A percentile compares a stretch with the other conserved stretches of the same genome.
These are phyloP conservation scores for Pseudevernia furfuracea DNA, from an alignment of 495 filamentous ascomycete genomes.

Conservation along the genomic window DNA sequence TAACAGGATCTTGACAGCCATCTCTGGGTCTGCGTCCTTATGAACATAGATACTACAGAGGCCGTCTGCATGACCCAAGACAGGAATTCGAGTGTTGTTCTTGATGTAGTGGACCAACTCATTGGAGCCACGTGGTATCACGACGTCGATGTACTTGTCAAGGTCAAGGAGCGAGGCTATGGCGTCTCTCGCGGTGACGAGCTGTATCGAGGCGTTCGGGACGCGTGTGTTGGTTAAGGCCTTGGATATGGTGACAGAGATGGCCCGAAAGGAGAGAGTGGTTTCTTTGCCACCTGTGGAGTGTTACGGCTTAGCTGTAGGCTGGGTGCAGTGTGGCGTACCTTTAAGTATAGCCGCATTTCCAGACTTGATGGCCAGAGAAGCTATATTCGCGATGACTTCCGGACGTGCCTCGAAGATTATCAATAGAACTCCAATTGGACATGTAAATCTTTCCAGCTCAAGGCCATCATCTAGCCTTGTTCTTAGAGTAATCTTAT, in stretches of 20 bases:
- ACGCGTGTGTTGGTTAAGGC: slow-evolving; percentile 72
- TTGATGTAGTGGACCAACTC: slow-evolving; percentile 89
- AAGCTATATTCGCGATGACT: slow-evolving; percentile 97
- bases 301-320: background rate
- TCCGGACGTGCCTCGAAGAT: slow-evolving; percentile 98
- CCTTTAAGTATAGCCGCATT: slow-evolving; percentile 97
- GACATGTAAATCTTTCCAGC: slow-evolving; percentile 80
- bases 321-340: slow-evolving; percentile 5
- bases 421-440: slow-evolving; percentile 91
- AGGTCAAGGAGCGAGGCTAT: slow-evolving; percentile 76
- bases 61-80: slow-evolving; percentile 93
- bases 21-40: slow-evolving; percentile 61
- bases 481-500: slow-evolving; percentile 74
- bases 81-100: slow-evolving; percentile 83
- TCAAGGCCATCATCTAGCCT: slow-evolving; percentile 80
- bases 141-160: slow-evolving; percentile 83
- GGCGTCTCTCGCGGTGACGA: slow-evolving; percentile 83
- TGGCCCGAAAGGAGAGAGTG: slow-evolving; percentile 82
- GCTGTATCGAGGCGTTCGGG: slow-evolving; percentile 78
- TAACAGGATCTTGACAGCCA: slow-evolving; percentile 69
- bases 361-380: slow-evolving; percentile 94
- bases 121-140: slow-evolving; percentile 89
- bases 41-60: slow-evolving; percentile 87
- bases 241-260: slow-evolving; percentile 73
- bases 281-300: slow-evolving; percentile 84